Percentiles rank a stretch among this genome's conserved stretches.
These are phyloP conservation scores for Didymella arachidicola DNA, from an alignment of 2,329 filamentous ascomycete species.

Conservation along the genomic window DNA sequence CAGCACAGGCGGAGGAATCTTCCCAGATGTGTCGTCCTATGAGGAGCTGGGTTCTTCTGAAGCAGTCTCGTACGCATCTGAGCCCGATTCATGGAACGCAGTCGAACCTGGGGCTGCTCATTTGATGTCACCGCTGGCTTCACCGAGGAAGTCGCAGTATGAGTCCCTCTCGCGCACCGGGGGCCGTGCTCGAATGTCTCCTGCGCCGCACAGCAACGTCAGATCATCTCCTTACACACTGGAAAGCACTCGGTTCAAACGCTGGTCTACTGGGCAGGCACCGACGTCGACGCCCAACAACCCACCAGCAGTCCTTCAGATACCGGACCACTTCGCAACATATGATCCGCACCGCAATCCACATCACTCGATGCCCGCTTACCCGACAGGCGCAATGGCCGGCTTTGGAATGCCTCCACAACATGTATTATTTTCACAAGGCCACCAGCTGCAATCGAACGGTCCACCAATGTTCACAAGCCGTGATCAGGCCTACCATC, in stretches of 20 bases:
- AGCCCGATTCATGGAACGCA: conserved; percentile 72
- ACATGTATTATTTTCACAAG: conserved; percentile 50
- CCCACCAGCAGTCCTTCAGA: conserved; percentile 62
- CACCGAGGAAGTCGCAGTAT: conserved; percentile 71
- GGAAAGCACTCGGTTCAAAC: conserved; percentile 71
- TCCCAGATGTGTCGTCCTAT: conserved; percentile 74
- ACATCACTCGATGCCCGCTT: conserved; percentile 51
- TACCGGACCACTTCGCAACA: conserved; percentile 68
- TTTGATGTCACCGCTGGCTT: conserved; percentile 75
- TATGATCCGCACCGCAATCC: conserved; percentile 65
- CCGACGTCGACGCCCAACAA: conserved; percentile 67
- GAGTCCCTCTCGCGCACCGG: conserved; percentile 55
- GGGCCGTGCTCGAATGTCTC: conserved; percentile 74
- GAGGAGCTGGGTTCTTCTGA: conserved; percentile 76
- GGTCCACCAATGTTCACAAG: conserved; percentile 55
- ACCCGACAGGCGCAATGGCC: conserved; percentile 43
- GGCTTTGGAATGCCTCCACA: conserved; percentile 45
- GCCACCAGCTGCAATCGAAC: conserved; percentile 64
- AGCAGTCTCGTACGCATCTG: conserved; percentile 66
- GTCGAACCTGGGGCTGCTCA: conserved; percentile 69
- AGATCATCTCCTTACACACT: conserved; percentile 75
- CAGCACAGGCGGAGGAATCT: conserved; percentile 60
- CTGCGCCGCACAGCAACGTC: conserved; percentile 72
- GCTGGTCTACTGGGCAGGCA: conserved; percentile 74
- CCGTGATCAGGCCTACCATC: conserved; percentile 60